Percentiles rank a stretch among this genome's conserved stretches.
Conservation (phyloP, 345 rosid genomes). For the Salix caprea region DNA sequence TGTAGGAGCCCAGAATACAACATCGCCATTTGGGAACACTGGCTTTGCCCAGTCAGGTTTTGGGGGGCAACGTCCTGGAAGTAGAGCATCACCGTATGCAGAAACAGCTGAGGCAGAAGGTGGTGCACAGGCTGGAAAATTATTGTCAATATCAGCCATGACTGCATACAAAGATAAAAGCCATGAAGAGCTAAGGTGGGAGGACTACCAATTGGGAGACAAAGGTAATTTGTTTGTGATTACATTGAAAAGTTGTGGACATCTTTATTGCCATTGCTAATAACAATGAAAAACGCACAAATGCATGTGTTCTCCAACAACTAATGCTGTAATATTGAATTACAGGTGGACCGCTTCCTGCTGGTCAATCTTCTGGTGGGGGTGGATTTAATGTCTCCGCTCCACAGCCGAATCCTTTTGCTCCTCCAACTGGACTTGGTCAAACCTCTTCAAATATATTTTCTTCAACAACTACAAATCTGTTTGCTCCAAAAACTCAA, state of each 20-base stretch:
- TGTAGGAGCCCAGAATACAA: conserved; percentile 61
- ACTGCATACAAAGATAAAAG: conserved; percentile 60
- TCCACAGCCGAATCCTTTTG: conserved; percentile 48
- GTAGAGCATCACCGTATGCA: conserved; percentile 63
- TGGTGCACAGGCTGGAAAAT: conserved; percentile 61
- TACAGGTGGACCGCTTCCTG: conserved; percentile 71
- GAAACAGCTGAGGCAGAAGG: conserved; percentile 62
- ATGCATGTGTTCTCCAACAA: background rate
- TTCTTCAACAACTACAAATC: conserved; percentile 43
- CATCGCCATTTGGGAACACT: conserved; percentile 61
- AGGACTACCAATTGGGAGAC: conserved; percentile 92
- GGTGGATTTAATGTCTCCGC: conserved; percentile 48
- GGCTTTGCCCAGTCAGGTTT: conserved; percentile 68
- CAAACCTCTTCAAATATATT: conserved; percentile 56
- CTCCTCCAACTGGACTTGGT: conserved; percentile 40
- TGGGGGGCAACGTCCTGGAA: conserved; percentile 76
- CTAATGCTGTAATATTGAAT: conserved; percentile 9
- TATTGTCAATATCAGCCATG: conserved; percentile 90
- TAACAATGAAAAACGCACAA: background rate
- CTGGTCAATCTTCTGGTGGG: conserved; percentile 58
- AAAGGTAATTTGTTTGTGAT: conserved; percentile 49
- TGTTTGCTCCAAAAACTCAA: conserved; percentile 45
- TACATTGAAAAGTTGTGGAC: background rate
- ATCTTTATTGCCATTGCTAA: background rate
- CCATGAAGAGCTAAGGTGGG: conserved; percentile 95